A percentile compares a stretch with the other conserved stretches of the same genome.
phyloP scores from a whole-genome alignment of 768 basidiomycete species.

The Arthromyces matolae region DNA sequence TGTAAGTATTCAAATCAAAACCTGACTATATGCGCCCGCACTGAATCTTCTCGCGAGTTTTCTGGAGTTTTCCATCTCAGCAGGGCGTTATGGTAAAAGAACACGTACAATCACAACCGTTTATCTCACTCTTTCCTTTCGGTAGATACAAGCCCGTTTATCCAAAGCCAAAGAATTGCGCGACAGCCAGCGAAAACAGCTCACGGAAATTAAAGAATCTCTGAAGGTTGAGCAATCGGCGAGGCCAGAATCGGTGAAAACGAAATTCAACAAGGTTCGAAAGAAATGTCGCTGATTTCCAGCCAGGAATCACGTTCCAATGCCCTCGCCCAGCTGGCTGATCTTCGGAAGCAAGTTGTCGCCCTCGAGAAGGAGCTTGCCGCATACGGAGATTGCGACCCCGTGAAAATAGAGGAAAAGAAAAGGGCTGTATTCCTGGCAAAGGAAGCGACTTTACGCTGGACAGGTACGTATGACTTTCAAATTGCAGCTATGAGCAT shows the following conservation, averaged over 20 bases:
- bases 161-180: slow-evolving; percentile 46
- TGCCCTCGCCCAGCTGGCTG: slow-evolving; percentile 46
- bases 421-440: slow-evolving; percentile 68
- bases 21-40: slow-evolving; percentile 18
- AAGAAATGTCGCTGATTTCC: slow-evolving; percentile 4
- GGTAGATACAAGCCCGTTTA: slow-evolving; percentile 57
- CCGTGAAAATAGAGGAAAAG: slow-evolving; percentile 74
- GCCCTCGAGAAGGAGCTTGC: slow-evolving; percentile 64
- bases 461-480: slow-evolving; percentile 68
- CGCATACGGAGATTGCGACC: slow-evolving; percentile 83
- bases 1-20: slow-evolving; percentile 46
- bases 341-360: slow-evolving; percentile 45
- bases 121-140: background rate
- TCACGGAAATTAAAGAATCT: slow-evolving; percentile 43
- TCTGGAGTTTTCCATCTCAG: slow-evolving; percentile 94
- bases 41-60: slow-evolving; percentile 49
- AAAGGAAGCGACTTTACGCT: slow-evolving; percentile 78
- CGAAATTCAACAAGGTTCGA: slow-evolving; percentile 17
- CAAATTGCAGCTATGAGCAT: no score
- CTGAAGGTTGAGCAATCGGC: slow-evolving; percentile 50
- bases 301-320: slow-evolving; percentile 54
- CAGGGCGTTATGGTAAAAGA: slow-evolving; percentile 65
- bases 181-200: slow-evolving; percentile 39
- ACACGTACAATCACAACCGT: background rate
- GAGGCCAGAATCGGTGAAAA: slow-evolving; percentile 54